Evolutionary conservation across 805 yeast species (phyloP).

Genomic region (Myxozyma udenii): DNA sequence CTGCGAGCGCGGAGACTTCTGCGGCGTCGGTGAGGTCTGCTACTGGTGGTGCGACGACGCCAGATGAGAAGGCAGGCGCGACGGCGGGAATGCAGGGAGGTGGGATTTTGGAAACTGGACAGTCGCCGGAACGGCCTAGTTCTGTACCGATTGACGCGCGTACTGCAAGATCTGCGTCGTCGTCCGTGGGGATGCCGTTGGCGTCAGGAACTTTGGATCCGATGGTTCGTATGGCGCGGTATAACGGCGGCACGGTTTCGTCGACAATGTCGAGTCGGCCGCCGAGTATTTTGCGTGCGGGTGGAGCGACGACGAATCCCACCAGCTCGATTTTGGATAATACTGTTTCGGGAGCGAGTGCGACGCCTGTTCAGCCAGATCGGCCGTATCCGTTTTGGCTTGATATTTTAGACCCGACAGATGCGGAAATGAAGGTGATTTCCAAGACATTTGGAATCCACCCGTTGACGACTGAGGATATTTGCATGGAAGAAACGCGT

Average conservation of each 20-base stretch:
- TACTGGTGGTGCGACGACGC: constrained; percentile 57
- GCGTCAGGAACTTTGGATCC: not conserved
- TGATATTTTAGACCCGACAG: constrained; percentile 88
- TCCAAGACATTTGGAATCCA: constrained; percentile 91
- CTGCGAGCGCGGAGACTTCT: constrained; percentile 26
- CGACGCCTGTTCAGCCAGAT: not conserved
- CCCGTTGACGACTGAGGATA: constrained; percentile 94
- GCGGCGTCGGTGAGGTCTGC: constrained; percentile 1
- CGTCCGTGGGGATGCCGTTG: not conserved
- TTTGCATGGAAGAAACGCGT: constrained; percentile 85
- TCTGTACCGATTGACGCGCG: not conserved
- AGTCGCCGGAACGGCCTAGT: not conserved
- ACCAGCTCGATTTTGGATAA: no score
- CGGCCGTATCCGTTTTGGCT: constrained; percentile 54
- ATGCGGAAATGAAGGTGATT: constrained; percentile 91
- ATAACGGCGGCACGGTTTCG: not conserved
- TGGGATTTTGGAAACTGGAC: not conserved
- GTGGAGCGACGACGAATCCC: no score
- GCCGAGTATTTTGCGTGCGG: not conserved
- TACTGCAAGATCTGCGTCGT: not conserved
- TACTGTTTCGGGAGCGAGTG: not conserved
- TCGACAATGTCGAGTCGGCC: not conserved
- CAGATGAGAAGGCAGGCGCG: constrained; percentile 8
- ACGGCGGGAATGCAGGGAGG: not conserved
- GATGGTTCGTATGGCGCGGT: not conserved